Percentiles rank a stretch among this genome's conserved stretches.
Conservation (phyloP, 345 rosid genomes). For the Eucalyptus microcorys region DNA sequence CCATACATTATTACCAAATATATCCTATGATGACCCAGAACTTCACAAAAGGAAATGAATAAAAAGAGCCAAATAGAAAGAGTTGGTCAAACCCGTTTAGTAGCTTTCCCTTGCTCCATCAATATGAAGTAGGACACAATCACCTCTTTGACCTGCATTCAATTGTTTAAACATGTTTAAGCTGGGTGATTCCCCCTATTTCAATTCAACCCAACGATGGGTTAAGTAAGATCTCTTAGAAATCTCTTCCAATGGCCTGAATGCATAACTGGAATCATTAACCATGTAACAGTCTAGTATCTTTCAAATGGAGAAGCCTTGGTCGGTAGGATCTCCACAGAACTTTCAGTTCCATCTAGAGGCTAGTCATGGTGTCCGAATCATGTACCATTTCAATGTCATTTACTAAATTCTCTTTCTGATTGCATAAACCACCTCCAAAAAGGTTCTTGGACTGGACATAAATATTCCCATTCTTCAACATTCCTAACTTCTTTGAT, state of each 20-base stretch:
- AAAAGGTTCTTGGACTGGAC: background rate
- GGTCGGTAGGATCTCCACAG: background rate
- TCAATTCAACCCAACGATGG: background rate
- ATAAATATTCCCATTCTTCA: background rate
- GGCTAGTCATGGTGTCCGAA: background rate
- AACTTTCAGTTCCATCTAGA: background rate
- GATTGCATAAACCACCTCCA: background rate
- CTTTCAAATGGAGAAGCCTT: background rate
- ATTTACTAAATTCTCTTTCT: background rate
- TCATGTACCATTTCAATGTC: background rate
- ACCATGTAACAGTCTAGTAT: background rate
- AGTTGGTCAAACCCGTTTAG: conserved; percentile 39
- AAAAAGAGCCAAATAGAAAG: background rate
- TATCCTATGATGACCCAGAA: background rate
- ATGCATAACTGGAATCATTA: background rate
- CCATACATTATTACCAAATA: background rate
- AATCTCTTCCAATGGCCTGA: background rate
- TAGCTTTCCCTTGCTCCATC: conserved; percentile 95
- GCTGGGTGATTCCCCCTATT: background rate
- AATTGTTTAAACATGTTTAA: background rate
- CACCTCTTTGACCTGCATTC: conserved; percentile 84
- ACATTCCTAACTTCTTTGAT: background rate
- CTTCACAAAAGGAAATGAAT: background rate
- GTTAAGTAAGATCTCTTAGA: background rate
- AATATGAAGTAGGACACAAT: conserved; percentile 79